Evolutionary conservation across 352 stramenopile species (phyloP).

Genomic region (Phytophthora fragariae): DNA sequence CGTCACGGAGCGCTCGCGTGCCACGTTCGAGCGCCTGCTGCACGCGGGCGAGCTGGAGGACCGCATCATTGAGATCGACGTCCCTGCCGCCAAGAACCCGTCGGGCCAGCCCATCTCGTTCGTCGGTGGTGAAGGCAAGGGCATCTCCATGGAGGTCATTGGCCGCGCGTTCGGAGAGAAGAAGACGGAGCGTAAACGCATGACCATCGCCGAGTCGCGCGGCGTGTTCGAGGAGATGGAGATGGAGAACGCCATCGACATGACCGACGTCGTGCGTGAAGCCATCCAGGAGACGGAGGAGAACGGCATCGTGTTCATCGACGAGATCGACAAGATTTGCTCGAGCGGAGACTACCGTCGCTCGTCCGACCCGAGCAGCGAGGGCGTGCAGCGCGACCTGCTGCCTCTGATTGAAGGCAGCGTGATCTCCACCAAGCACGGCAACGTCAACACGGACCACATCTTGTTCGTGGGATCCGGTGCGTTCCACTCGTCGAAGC

Average conservation of each 20-base stretch:
- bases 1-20: constrained; percentile 75
- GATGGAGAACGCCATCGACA: constrained; percentile 95
- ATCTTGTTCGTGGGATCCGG: constrained; percentile 99
- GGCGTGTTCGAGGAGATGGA: constrained; percentile 96
- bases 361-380: constrained; percentile 96
- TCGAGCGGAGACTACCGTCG: constrained; percentile 94
- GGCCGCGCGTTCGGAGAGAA: constrained; percentile 81
- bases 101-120: constrained; percentile 72
- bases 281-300: constrained; percentile 95
- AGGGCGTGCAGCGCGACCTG: constrained; percentile 99
- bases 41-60: constrained; percentile 83
- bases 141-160: constrained; percentile 79
- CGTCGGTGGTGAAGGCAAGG: constrained; percentile 69
- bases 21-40: constrained; percentile 95
- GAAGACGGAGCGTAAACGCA: constrained; percentile 92
- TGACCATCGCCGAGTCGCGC: constrained; percentile 95
- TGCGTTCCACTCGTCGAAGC: constrained; percentile 98
- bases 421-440: constrained; percentile 98
- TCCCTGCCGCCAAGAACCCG: constrained; percentile 63
- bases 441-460: constrained; percentile 99
- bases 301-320: constrained; percentile 99
- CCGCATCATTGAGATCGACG: constrained; percentile 80
- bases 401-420: constrained; percentile 99
- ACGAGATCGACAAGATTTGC: constrained; percentile 99
- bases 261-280: constrained; percentile 88